A percentile compares a stretch with the other conserved stretches of the same genome.
These are phyloP conservation scores for Physcomitrellopsis africana DNA, from an alignment of 225 moss, liverwort and hornwort genomes.

Conservation along the genomic window DNA sequence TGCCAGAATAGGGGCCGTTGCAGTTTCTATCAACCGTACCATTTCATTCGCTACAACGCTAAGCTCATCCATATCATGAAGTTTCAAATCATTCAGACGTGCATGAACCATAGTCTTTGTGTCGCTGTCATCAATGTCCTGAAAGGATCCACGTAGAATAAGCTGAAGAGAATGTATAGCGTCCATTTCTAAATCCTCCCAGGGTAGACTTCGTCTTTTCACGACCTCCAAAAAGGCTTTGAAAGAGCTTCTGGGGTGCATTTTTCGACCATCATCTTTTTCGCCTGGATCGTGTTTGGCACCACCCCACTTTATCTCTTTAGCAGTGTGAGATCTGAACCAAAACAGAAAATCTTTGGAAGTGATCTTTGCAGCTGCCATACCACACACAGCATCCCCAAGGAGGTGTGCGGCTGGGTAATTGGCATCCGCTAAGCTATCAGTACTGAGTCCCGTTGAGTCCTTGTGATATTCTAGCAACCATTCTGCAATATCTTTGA, in stretches of 20 bases:
- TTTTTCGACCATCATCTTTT: conserved; percentile 55
- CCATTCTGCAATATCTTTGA: conserved; percentile 60
- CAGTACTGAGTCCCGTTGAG: conserved; percentile 60
- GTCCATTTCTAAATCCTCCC: conserved; percentile 69
- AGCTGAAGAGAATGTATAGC: conserved; percentile 68
- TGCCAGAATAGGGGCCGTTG: conserved; percentile 60
- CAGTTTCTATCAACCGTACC: conserved; percentile 68
- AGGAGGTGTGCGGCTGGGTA: conserved; percentile 51
- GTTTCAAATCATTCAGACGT: conserved; percentile 55
- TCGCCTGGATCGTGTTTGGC: conserved; percentile 59
- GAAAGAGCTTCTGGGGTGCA: conserved; percentile 64
- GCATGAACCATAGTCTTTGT: conserved; percentile 67
- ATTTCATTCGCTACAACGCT: conserved; percentile 63
- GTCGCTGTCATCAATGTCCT: conserved; percentile 61
- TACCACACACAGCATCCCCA: conserved; percentile 60
- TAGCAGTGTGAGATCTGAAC: conserved; percentile 64
- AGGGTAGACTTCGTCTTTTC: conserved; percentile 54
- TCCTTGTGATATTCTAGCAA: conserved; percentile 60
- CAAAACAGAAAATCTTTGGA: conserved; percentile 59
- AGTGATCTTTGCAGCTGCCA: conserved; percentile 67
- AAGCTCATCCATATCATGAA: conserved; percentile 65
- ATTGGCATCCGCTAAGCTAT: conserved; percentile 59
- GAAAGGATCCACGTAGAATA: conserved; percentile 62
- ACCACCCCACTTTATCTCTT: conserved; percentile 65
- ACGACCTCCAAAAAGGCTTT: conserved; percentile 66